Evolutionary conservation across 306 rosid genomes (phyloP).

Genomic region (Styphnolobium japonicum): DNA sequence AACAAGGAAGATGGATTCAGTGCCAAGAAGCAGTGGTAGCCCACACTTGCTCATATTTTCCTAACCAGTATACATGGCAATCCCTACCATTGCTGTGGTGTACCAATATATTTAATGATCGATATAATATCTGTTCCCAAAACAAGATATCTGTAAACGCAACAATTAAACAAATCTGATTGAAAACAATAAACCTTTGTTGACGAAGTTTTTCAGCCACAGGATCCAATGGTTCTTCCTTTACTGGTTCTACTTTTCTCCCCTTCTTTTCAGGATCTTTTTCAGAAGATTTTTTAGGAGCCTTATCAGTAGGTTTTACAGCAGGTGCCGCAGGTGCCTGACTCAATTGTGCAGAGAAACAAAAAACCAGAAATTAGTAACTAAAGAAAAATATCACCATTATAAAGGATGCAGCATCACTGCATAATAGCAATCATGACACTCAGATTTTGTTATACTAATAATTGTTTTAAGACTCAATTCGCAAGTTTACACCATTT

Average conservation of each 20-base stretch:
- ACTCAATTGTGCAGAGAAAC: conserved; percentile 1
- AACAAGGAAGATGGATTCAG: not conserved
- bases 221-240: conserved; percentile 77
- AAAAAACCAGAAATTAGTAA: not conserved
- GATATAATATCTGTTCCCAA: not conserved
- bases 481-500: not conserved
- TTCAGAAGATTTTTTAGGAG: conserved; percentile 54
- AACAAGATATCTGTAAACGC: not conserved
- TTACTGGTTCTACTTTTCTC: conserved; percentile 44
- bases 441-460: not conserved
- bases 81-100: not conserved
- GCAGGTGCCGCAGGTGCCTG: conserved; percentile 78
- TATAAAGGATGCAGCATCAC: not conserved
- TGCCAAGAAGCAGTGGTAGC: not conserved
- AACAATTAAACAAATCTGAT: not conserved
- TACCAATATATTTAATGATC: too few relatives aligned
- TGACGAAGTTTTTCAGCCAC: conserved; percentile 85
- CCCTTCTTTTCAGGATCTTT: conserved; percentile 68
- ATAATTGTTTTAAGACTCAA: not conserved
- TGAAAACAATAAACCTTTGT: conserved; percentile 59
- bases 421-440: not conserved
- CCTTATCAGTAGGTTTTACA: conserved; percentile 56
- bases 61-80: not conserved
- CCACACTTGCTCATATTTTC: not conserved
- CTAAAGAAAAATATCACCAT: not conserved